Conservation (phyloP, 164 flowering plant species). For the Santalum album region DNA sequence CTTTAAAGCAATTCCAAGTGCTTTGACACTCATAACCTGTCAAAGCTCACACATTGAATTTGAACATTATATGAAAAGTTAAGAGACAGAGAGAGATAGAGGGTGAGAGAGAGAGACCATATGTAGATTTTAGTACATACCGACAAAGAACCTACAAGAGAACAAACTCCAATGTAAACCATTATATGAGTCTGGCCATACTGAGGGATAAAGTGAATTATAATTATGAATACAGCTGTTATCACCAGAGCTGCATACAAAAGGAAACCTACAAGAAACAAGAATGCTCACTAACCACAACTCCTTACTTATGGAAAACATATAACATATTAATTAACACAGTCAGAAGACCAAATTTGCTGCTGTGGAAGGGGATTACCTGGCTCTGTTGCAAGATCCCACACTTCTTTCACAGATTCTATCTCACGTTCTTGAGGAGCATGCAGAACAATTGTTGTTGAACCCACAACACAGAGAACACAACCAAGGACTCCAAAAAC, state of each 20-base stretch:
- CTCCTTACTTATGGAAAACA: not conserved
- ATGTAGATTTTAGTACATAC: constrained; percentile 16
- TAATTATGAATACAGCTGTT: constrained; percentile 29
- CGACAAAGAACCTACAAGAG: constrained; percentile 49
- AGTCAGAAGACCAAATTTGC: not conserved
- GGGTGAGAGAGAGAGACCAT: too few relatives aligned
- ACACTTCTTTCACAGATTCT: constrained; percentile 78
- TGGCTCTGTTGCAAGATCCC: constrained; percentile 94
- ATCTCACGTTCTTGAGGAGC: constrained; percentile 87
- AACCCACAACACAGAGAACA: constrained; percentile 82
- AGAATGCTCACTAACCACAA: not conserved
- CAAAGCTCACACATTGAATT: constrained; percentile 3
- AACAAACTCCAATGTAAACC: constrained; percentile 50
- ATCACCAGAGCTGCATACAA: constrained; percentile 42
- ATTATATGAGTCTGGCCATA: constrained; percentile 53
- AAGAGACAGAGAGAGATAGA: too few relatives aligned
- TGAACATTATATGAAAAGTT: not conserved
- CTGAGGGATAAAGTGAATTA: constrained; percentile 33
- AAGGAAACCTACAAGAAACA: constrained; percentile 29
- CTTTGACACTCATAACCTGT: constrained; percentile 66
- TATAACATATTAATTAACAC: not conserved
- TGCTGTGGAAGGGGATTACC: constrained; percentile 23
- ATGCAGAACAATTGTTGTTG: constrained; percentile 84
- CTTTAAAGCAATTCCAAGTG: constrained; percentile 57
- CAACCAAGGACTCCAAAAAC: constrained; percentile 88